phyloP scores from a whole-genome alignment of 2,329 filamentous ascomycete species.

The Purpureocillium lavendulum region DNA sequence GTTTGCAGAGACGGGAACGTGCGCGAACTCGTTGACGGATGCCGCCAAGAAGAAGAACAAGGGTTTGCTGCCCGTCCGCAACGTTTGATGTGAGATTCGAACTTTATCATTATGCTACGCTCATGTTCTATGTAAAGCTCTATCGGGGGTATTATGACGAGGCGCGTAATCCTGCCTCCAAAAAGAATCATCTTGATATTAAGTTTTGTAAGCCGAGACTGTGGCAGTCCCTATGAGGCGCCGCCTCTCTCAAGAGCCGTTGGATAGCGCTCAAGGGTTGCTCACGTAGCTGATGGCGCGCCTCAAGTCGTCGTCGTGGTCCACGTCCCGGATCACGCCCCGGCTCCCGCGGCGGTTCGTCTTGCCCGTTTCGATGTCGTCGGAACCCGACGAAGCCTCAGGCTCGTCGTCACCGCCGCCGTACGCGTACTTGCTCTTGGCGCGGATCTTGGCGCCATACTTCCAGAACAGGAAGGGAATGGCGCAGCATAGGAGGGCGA shows the following conservation, averaged over 20 bases:
- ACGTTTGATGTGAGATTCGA: conserved; percentile 5
- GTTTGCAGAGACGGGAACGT: conserved; percentile 21
- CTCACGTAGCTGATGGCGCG: conserved; percentile 37
- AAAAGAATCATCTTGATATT: too few relatives aligned
- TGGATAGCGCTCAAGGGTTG: conserved; percentile 33
- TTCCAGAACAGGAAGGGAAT: conserved; percentile 81
- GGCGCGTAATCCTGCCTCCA: too few relatives aligned
- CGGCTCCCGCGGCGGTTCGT: conserved; percentile 14
- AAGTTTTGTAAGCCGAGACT: too few relatives aligned
- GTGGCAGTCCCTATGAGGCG: too few relatives aligned
- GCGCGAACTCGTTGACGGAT: conserved; percentile 25
- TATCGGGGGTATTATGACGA: too few relatives aligned
- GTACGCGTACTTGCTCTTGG: conserved; percentile 65
- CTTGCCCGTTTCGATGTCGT: conserved; percentile 27
- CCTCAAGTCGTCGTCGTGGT: conserved; percentile 29
- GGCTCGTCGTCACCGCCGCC: conserved; percentile 41
- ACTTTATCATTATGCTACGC: neutral
- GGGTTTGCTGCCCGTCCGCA: conserved; percentile 10
- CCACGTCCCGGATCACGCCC: conserved; percentile 21
- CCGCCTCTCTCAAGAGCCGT: too few relatives aligned
- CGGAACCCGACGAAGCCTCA: conserved; percentile 13
- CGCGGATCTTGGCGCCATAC: conserved; percentile 64
- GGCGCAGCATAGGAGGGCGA: conserved; percentile 67
- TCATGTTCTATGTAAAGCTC: too few relatives aligned
- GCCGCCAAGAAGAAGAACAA: neutral